Base-by-base conservation (phyloP, 345 rosid species). In the Gossypium stocksii region DNA sequence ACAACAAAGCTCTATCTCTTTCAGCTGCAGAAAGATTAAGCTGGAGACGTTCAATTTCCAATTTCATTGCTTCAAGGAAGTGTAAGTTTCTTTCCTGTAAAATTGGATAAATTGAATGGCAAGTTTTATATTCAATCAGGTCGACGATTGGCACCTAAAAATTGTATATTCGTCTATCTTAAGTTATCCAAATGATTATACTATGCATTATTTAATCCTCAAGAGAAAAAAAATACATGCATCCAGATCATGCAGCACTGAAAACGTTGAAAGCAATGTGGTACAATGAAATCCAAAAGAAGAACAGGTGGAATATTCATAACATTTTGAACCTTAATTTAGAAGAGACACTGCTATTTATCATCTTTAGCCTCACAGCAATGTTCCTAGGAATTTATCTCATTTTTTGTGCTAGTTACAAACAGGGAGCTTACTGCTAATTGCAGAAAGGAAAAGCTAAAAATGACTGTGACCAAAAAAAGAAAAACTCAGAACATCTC, bases 11-110 rank as follows among this genome's bases (percentile, higher is more conserved):
- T 87, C 97, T 93, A 85, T 95, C 97, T 87, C 99, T 89, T 84
- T 91, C 98, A 73, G 98, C 99, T 73, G 97, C 94, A 61, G 99
- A 91, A 70, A 93, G 84, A 88, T 91, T 89, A 79, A 91, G 87
- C 73, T 51, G 85, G 44, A 95, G 89, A 38, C 99, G 90, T 82
- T 93, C 93, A 82, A 95, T 91, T 86, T 95, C 99, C 76, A 95
- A 93, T 83, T 87, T 88, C 93, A 90, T 82, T 78, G 98, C 90
- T 81, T 90, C 93, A 17, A 66, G 67, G 72, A 89, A 93, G 77
- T 89, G 87, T 51, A 93, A 83, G 76, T 83, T 87, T 78, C 78
- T 86, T 80, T 80, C 90, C 99, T 95, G 94, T 54, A 79, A 84
- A 72, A 52, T 72, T 48, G 54, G 57, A 23, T 22, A 52, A 49